Conservation (phyloP, 805 yeast genomes). For the Ascoidea tarda region DNA sequence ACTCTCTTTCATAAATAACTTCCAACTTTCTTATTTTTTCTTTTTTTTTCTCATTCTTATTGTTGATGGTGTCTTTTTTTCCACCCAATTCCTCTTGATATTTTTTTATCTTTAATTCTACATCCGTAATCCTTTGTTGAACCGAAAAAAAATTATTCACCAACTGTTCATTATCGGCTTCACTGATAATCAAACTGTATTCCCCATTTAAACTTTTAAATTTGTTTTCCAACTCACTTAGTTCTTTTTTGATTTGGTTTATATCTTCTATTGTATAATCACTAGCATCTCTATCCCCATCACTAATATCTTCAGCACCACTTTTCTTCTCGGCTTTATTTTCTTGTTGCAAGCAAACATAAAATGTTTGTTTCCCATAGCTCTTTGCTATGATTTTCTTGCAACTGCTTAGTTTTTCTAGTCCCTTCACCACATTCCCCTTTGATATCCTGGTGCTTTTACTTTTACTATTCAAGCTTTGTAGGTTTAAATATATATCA, state of each 20-base stretch:
- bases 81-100: neutral
- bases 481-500: constrained; percentile 31
- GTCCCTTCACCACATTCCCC: too few species aligned
- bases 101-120: too few species aligned
- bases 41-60: too few species aligned
- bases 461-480: constrained; percentile 13
- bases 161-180: neutral
- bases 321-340: neutral
- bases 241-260: too few species aligned
- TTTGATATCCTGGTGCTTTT: neutral
- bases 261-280: too few species aligned
- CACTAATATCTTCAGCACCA: neutral
- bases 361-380: neutral
- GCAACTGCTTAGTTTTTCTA: neutral
- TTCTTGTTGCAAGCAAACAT: too few species aligned
- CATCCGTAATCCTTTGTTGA: neutral
- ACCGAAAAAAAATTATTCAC: neutral
- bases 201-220: neutral
- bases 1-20: neutral
- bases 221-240: neutral
- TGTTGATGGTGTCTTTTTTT: neutral
- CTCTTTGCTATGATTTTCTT: too few species aligned
- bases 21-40: too few species aligned
- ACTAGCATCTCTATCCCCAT: neutral
- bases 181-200: too few species aligned